These are phyloP conservation scores for Clonostachys chloroleuca DNA, from an alignment of 2,329 filamentous ascomycete species.

Conservation along the genomic window DNA sequence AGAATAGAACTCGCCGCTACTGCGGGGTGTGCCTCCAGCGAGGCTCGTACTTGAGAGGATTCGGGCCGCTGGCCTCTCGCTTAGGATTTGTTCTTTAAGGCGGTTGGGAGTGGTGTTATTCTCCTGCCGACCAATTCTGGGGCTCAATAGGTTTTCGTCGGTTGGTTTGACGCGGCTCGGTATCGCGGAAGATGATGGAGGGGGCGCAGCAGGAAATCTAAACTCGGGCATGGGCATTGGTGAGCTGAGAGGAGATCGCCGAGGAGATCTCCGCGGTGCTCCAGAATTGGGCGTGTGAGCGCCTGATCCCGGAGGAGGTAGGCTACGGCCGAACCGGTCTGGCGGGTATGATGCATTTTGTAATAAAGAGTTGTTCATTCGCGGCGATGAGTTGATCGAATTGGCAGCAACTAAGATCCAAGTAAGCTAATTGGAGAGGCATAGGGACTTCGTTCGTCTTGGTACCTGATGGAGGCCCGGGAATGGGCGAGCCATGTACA, in stretches of 20 bases:
- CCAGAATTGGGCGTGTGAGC: not conserved
- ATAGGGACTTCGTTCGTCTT: not conserved
- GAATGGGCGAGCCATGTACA: constrained; percentile 36
- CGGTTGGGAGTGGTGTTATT: constrained; percentile 40
- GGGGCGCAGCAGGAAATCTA: constrained; percentile 46
- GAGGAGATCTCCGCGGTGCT: constrained; percentile 16
- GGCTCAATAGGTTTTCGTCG: constrained; percentile 34
- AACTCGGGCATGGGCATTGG: constrained; percentile 48
- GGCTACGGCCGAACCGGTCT: constrained; percentile 32
- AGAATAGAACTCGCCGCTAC: constrained; percentile 92
- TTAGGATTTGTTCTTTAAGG: constrained; percentile 44
- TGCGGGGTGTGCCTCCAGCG: constrained; percentile 72
- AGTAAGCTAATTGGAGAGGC: too few species aligned
- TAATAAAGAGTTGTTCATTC: constrained; percentile 43
- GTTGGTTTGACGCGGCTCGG: constrained; percentile 14
- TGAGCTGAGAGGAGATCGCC: constrained; percentile 32
- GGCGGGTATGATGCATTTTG: constrained; percentile 53
- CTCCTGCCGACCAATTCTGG: constrained; percentile 25
- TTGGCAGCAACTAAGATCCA: too few species aligned
- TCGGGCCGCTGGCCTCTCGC: constrained; percentile 47
- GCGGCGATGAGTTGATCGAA: constrained; percentile 18
- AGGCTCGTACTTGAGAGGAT: constrained; percentile 76
- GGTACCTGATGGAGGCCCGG: constrained; percentile 30
- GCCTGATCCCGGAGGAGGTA: constrained; percentile 31
- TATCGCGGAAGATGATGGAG: constrained; percentile 27